Evolutionary conservation across 2,329 filamentous ascomycete genomes (phyloP).

Genomic region (Stagonosporopsis tanaceti): DNA sequence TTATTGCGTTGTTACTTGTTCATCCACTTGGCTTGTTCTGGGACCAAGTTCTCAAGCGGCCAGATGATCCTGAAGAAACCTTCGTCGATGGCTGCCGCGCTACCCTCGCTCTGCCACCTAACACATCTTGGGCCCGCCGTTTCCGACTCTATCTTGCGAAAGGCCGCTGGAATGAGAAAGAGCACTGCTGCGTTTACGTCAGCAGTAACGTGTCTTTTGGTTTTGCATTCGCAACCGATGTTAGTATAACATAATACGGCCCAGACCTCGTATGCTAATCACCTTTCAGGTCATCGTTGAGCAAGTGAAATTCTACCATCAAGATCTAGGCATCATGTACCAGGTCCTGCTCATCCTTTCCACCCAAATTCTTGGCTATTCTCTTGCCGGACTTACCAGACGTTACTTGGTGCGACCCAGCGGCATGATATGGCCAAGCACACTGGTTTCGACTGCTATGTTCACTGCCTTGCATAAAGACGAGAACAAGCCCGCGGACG

Average conservation of each 20-base stretch:
- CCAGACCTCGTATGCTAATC: slow-evolving; percentile 19
- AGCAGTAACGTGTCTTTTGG: slow-evolving; percentile 90
- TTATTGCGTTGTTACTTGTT: slow-evolving; percentile 84
- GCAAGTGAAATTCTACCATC: slow-evolving; percentile 87
- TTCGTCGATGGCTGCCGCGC: slow-evolving; percentile 65
- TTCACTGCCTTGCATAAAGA: slow-evolving; percentile 86
- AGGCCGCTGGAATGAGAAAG: slow-evolving; percentile 86
- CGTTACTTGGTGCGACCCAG: slow-evolving; percentile 84
- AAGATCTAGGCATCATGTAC: slow-evolving; percentile 77
- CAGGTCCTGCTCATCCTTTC: slow-evolving; percentile 85
- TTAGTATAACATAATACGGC: slow-evolving; percentile 38
- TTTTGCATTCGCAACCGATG: slow-evolving; percentile 87
- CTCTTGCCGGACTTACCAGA: slow-evolving; percentile 82
- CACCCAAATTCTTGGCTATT: slow-evolving; percentile 85
- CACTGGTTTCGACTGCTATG: slow-evolving; percentile 87
- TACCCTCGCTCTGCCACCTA: slow-evolving; percentile 21
- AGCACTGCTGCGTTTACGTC: slow-evolving; percentile 88
- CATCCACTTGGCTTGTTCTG: slow-evolving; percentile 83
- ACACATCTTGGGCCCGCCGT: slow-evolving; percentile 45
- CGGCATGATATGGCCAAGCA: slow-evolving; percentile 92
- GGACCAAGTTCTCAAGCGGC: slow-evolving; percentile 74
- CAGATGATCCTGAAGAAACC: slow-evolving; percentile 62
- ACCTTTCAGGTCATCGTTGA: slow-evolving; percentile 76
- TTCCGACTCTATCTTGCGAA: slow-evolving; percentile 79
- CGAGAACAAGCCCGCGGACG: slow-evolving; percentile 81